Evolutionary conservation across 169 alveolate genomes (phyloP).

Genomic region (Plasmodium falciparum): DNA sequence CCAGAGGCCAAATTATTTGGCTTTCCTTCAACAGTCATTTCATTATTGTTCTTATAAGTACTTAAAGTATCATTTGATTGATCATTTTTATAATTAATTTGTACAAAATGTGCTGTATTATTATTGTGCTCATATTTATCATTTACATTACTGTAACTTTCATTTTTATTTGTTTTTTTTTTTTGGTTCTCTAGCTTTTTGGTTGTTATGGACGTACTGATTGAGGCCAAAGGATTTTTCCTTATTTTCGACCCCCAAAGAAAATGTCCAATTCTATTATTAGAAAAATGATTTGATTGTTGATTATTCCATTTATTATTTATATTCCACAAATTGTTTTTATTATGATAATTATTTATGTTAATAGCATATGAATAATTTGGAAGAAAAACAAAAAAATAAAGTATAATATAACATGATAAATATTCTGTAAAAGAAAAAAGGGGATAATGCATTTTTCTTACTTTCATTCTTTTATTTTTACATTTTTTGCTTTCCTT

Average conservation of each 20-base stretch:
- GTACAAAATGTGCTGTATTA: background rate
- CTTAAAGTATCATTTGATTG: background rate
- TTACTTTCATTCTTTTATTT: slow-evolving; percentile 93
- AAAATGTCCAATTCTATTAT: background rate
- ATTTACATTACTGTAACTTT: background rate
- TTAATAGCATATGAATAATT: slow-evolving; percentile 8
- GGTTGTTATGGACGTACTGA: background rate
- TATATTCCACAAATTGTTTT: background rate
- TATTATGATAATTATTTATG: background rate
- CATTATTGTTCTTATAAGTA: no score
- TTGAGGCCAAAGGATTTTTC: slow-evolving; percentile 7
- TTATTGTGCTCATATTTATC: background rate
- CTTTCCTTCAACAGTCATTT: background rate
- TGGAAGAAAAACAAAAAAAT: slow-evolving; percentile 6
- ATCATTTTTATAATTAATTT: background rate
- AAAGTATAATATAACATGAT: background rate
- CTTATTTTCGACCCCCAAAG: slow-evolving; percentile 34
- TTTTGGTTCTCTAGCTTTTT: background rate
- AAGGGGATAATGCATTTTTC: slow-evolving; percentile 92
- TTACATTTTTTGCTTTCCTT: slow-evolving; percentile 77
- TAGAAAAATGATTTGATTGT: background rate
- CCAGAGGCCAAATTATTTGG: background rate
- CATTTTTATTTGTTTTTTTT: background rate
- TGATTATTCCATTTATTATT: background rate
- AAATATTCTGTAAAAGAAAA: slow-evolving; percentile 18